Evolutionary conservation across 179 eudicot genomes (phyloP).

Genomic region (Sideroxylon spinosum): DNA sequence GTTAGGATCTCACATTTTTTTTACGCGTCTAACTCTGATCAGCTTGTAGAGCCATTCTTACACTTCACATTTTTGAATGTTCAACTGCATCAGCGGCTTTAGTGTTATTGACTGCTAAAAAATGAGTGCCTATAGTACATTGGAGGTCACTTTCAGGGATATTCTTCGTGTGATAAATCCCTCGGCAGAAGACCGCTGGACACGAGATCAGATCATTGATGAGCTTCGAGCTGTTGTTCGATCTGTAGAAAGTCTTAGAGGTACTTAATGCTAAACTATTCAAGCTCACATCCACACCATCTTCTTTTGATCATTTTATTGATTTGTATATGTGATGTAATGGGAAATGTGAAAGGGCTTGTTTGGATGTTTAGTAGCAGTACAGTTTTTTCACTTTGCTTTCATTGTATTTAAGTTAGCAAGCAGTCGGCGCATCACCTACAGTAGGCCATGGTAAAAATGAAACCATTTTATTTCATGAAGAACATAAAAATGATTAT

Average conservation of each 20-base stretch:
- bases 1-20: too few species aligned
- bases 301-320: not conserved
- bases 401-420: too few species aligned
- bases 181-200: slow-evolving; percentile 46
- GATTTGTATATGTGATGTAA: not conserved
- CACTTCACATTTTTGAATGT: not conserved
- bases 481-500: too few species aligned
- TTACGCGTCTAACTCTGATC: slow-evolving; percentile 2
- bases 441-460: too few species aligned
- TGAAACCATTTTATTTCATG: too few species aligned
- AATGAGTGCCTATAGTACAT: slow-evolving; percentile 33
- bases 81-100: slow-evolving; percentile 16
- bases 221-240: slow-evolving; percentile 51
- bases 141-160: slow-evolving; percentile 55
- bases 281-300: not conserved
- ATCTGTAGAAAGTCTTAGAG: slow-evolving; percentile 73
- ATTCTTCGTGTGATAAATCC: slow-evolving; percentile 61
- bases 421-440: too few species aligned
- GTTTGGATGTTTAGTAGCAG: not conserved
- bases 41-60: not conserved
- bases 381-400: too few species aligned
- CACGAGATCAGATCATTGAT: slow-evolving; percentile 49
- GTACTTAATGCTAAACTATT: slow-evolving; percentile 32
- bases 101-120: slow-evolving; percentile 3
- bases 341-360: not conserved